Evolutionary conservation across 83 land plant species (phyloP), one percentile per base, ranked within the genome.

Genomic region (Picea abies): DNA sequence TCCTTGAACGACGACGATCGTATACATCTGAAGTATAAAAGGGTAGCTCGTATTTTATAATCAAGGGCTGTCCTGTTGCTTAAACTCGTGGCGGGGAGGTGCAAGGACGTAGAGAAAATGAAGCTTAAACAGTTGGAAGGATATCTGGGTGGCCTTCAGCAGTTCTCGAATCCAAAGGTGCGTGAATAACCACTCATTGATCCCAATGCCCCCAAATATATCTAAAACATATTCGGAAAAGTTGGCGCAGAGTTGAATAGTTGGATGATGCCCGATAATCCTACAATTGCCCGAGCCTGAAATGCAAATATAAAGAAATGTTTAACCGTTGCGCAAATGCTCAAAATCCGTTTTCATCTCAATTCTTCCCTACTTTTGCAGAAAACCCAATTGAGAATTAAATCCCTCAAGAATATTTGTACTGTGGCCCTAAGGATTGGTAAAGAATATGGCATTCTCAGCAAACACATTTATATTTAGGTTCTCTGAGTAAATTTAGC

Each of bases 51-150:
- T 56, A 14, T 56, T 56, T 56, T 56, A 3, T 14, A 52, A 52
- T 56, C 60, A 14, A 14, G 14, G 60, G 15, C 16, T 56, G 15
- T 23, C 63, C 26, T 17, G 14, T 60, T 66, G 19, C 75, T 14
- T 66, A 65, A 41, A 22, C 16, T 70, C 2, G 71, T 17, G 78
- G 58, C 17, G 32, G 26, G 44, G 58, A 41, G 58, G 62, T 52
- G 32, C 79, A 76, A 8, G 62, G 8, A 25, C 3, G 60, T 56
- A 0, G 60, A 56, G 60, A 79, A 81, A 80, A 92, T 92, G 95
- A 92, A 90, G 91, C 86, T 92, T 63, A 92, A 92, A 84, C 93
- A 92, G 49, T 78, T 92, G n/a, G 95, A 92, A 79, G 82, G 88
- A 19, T 83, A 89, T 35, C 83, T 92, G 9, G 91, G 91, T 5